Conservation (phyloP, 176 grass and related monocot genomes). For the Oryza australiensis region DNA sequence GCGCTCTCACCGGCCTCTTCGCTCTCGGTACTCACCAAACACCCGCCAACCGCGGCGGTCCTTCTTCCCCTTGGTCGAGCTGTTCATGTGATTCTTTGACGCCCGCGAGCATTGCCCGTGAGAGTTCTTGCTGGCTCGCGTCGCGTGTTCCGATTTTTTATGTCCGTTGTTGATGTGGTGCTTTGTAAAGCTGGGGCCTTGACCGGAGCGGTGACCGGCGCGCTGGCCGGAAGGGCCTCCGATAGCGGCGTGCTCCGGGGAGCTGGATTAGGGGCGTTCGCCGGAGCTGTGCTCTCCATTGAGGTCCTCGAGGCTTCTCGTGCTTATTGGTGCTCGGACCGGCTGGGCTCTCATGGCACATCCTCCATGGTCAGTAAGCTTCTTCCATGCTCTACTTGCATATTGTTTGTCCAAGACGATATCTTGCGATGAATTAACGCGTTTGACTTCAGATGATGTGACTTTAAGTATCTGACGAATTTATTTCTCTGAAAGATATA, state of each 20-base stretch:
- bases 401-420: too few species aligned
- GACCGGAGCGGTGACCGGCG: slow-evolving; percentile 66
- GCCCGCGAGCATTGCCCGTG: background rate
- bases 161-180: slow-evolving; percentile 1
- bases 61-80: background rate
- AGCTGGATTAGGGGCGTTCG: slow-evolving; percentile 64
- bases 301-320: slow-evolving; percentile 75
- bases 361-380: slow-evolving; percentile 75
- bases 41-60: too few species aligned
- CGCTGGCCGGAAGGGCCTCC: slow-evolving; percentile 63
- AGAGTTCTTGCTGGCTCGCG: background rate
- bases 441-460: too few species aligned
- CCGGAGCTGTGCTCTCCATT: slow-evolving; percentile 70
- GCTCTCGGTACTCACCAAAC: slow-evolving; percentile 49
- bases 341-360: slow-evolving; percentile 36
- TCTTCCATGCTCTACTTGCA: background rate
- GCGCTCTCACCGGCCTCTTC: slow-evolving; percentile 68
- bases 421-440: too few species aligned
- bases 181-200: slow-evolving; percentile 53
- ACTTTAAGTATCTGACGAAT: too few species aligned
- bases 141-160: background rate
- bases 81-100: background rate
- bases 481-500: too few species aligned
- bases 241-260: slow-evolving; percentile 66
- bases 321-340: slow-evolving; percentile 69